Evolutionary conservation across 495 filamentous ascomycete species (phyloP).

Genomic region (Aspergillus steynii): DNA sequence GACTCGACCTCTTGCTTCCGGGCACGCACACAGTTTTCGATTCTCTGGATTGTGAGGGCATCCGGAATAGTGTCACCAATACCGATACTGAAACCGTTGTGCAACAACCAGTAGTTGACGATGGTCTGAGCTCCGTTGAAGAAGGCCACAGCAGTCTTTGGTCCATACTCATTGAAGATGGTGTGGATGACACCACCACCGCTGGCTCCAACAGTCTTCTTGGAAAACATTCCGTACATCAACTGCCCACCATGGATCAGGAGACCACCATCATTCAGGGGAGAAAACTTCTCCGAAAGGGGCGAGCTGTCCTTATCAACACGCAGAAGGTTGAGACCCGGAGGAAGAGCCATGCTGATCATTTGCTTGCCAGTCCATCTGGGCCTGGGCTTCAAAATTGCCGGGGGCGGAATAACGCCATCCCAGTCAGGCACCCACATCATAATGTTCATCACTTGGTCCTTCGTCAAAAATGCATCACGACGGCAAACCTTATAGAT

Average conservation of each 20-base stretch:
- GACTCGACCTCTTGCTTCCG: conserved; percentile 77
- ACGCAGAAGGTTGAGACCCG: conserved; percentile 78
- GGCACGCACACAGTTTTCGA: conserved; percentile 72
- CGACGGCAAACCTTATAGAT: conserved; percentile 95
- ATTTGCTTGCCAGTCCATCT: conserved; percentile 99
- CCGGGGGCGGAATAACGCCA: conserved; percentile 85
- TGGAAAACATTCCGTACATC: conserved; percentile 84
- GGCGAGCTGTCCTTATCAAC: conserved; percentile 54
- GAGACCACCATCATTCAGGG: conserved; percentile 76
- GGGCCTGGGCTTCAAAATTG: conserved; percentile 86
- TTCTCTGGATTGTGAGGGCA: conserved; percentile 71
- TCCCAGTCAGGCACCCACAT: conserved; percentile 98
- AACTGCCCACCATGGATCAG: conserved; percentile 85
- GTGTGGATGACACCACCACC: conserved; percentile 89
- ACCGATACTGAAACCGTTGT: conserved; percentile 96
- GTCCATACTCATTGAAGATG: conserved; percentile 92
- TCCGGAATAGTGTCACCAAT: conserved; percentile 99
- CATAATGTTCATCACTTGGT: conserved; percentile 92
- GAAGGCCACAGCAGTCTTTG: conserved; percentile 82
- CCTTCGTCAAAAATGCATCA: conserved; percentile 85
- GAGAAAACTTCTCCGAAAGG: conserved; percentile 56
- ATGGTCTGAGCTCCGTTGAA: conserved; percentile 94
- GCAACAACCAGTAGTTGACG: conserved; percentile 96
- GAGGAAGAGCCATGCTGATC: conserved; percentile 86
- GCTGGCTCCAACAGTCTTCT: conserved; percentile 90